A percentile compares a stretch with the other conserved stretches of the same genome.
phyloP scores from a whole-genome alignment of 768 basidiomycete genomes.

The Hypholoma fasciculare region DNA sequence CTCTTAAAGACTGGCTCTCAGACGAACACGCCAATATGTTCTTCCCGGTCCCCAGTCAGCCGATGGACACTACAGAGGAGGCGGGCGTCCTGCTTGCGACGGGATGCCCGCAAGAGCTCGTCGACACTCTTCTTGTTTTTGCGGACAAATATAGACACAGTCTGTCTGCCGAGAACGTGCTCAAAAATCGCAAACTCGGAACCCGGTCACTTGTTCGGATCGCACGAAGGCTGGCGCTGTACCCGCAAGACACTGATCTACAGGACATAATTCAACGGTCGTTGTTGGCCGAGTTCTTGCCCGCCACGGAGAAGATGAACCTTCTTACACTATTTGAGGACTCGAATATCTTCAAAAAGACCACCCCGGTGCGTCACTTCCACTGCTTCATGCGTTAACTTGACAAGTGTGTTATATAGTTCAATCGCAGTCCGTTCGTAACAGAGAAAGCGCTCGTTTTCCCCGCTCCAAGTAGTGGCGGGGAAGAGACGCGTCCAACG shows the following conservation, averaged over 20 bases:
- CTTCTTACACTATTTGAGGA: constrained; percentile 53
- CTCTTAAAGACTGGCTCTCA: constrained; percentile 69
- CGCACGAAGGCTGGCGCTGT: constrained; percentile 46
- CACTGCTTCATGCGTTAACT: neutral
- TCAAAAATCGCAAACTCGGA: constrained; percentile 65
- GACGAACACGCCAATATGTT: constrained; percentile 74
- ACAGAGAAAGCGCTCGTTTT: constrained; percentile 42
- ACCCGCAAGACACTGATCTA: constrained; percentile 46
- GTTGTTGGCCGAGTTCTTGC: constrained; percentile 61
- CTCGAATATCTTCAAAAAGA: constrained; percentile 41
- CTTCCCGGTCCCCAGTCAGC: constrained; percentile 58
- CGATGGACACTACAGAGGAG: constrained; percentile 59
- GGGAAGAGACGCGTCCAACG: constrained; percentile 29
- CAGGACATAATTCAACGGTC: constrained; percentile 47
- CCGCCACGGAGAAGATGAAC: constrained; percentile 55
- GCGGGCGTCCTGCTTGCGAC: constrained; percentile 45
- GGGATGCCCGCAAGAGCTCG: constrained; percentile 40
- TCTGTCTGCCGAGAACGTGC: constrained; percentile 53
- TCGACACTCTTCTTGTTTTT: constrained; percentile 47
- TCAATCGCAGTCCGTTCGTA: constrained; percentile 46
- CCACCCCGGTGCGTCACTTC: constrained; percentile 37
- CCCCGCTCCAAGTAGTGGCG: constrained; percentile 39
- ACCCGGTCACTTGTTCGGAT: constrained; percentile 61
- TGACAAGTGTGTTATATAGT: constrained; percentile 30
- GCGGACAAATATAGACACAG: constrained; percentile 58